Conservation (phyloP, 768 basidiomycete species). For the Piloderma croceum region DNA sequence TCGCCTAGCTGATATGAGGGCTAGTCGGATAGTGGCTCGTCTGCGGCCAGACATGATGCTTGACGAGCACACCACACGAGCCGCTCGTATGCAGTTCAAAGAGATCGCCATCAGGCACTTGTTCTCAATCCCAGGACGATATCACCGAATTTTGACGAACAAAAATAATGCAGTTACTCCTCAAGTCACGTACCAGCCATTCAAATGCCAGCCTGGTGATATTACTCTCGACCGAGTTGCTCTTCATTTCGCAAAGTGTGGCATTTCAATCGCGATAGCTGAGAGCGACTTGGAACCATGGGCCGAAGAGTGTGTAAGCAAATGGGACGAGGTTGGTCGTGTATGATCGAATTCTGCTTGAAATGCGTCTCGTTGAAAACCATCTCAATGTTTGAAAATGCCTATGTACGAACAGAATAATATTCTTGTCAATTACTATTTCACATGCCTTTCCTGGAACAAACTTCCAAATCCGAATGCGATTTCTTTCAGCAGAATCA, state of each 20-base stretch:
- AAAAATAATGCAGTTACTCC: slow-evolving; percentile 31
- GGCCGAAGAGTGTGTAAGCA: slow-evolving; percentile 35
- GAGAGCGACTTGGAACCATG: slow-evolving; percentile 34
- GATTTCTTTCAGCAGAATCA: no score
- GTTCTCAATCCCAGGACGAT: slow-evolving; percentile 36
- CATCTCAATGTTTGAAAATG: no score
- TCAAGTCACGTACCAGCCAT: slow-evolving; percentile 25
- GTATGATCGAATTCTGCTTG: no score
- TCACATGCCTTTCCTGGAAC: no score
- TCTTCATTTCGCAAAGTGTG: slow-evolving; percentile 38
- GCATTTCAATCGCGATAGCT: slow-evolving; percentile 31
- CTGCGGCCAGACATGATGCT: slow-evolving; percentile 35
- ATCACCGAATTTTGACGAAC: slow-evolving; percentile 32
- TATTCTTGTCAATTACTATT: no score
- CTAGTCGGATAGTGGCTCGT: slow-evolving; percentile 44
- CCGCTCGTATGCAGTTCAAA: no score
- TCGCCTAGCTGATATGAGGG: slow-evolving; percentile 37
- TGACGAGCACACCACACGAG: slow-evolving; percentile 27
- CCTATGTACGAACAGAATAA: no score
- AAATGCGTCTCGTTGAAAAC: no score
- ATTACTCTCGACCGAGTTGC: slow-evolving; percentile 31
- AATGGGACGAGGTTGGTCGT: no score
- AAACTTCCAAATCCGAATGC: no score
- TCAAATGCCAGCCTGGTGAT: slow-evolving; percentile 24
- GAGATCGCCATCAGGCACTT: no score